Conservation (phyloP, 2,329 filamentous ascomycete genomes). For the Aciculosporium take region DNA sequence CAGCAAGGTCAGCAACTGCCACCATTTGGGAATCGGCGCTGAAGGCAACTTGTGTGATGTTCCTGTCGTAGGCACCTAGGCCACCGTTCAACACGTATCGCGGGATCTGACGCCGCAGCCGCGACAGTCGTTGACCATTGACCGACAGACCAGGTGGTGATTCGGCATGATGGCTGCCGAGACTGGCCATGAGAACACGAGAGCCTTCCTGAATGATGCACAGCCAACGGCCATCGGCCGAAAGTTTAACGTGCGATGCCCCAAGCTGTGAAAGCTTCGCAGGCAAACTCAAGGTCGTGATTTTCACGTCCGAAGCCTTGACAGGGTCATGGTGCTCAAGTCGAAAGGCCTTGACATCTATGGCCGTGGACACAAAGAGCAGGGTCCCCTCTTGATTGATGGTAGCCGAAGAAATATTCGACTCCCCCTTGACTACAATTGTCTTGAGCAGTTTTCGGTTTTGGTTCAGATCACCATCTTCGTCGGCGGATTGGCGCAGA, state of each 20-base stretch:
- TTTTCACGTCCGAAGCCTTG: slow-evolving; percentile 45
- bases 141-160: slow-evolving; percentile 13
- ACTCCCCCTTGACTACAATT: slow-evolving; percentile 57
- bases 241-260: slow-evolving; percentile 55
- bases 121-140: slow-evolving; percentile 32
- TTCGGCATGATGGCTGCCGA: slow-evolving; percentile 10
- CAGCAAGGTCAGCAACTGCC: slow-evolving; percentile 66
- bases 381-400: slow-evolving; percentile 60
- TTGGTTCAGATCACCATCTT: slow-evolving; percentile 30
- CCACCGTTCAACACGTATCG: slow-evolving; percentile 47
- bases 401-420: slow-evolving; percentile 63
- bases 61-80: slow-evolving; percentile 62
- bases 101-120: slow-evolving; percentile 38
- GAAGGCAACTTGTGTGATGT: slow-evolving; percentile 61
- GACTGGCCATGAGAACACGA: slow-evolving; percentile 33
- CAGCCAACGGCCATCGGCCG: slow-evolving; percentile 57
- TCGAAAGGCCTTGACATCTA: slow-evolving; percentile 64
- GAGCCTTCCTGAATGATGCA: slow-evolving; percentile 48
- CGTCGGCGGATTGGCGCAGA: slow-evolving; percentile 26
- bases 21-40: slow-evolving; percentile 68
- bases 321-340: slow-evolving; percentile 38
- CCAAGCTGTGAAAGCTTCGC: slow-evolving; percentile 42
- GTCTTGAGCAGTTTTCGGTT: slow-evolving; percentile 55
- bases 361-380: slow-evolving; percentile 61
- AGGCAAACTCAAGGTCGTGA: slow-evolving; percentile 57